These are phyloP conservation scores for Fabrea salina DNA, from an alignment of 169 alveolate species.

Conservation along the genomic window DNA sequence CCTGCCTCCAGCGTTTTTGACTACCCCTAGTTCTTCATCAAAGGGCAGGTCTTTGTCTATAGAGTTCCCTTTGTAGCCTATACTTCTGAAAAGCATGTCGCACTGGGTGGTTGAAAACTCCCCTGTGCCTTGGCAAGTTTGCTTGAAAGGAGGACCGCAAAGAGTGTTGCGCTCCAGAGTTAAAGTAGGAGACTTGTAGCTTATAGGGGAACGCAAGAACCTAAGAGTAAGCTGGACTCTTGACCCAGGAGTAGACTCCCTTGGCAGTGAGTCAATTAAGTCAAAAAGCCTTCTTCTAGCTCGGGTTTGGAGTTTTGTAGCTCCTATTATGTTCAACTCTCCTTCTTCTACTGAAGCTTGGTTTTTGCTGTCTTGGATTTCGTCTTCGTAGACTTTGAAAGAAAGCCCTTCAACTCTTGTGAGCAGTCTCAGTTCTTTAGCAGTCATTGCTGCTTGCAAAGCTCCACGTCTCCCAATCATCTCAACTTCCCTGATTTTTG, in stretches of 20 bases:
- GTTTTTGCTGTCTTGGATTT: constrained; percentile 32
- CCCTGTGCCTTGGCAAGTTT: not conserved
- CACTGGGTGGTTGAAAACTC: not conserved
- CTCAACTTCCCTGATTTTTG: constrained; percentile 29
- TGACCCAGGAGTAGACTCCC: not conserved
- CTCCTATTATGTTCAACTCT: not conserved
- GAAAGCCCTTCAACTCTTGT: constrained; percentile 24
- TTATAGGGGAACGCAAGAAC: not conserved
- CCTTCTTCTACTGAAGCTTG: constrained; percentile 33
- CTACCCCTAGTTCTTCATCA: constrained; percentile 34
- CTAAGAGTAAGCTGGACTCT: not conserved
- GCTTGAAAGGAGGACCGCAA: not conserved
- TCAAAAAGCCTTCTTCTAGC: constrained; percentile 31
- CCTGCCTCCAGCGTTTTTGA: constrained; percentile 19
- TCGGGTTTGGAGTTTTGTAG: not conserved
- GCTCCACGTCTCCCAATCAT: constrained; percentile 51
- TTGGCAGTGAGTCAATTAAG: not conserved
- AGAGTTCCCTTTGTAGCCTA: constrained; percentile 40
- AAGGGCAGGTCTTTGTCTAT: constrained; percentile 42
- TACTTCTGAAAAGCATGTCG: constrained; percentile 39
- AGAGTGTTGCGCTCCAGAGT: not conserved
- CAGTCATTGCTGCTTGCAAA: constrained; percentile 51
- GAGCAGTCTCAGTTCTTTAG: constrained; percentile 50
- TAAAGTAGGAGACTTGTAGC: not conserved
- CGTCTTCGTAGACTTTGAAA: constrained; percentile 36